These are phyloP conservation scores for Macroventuria anomochaeta DNA, from an alignment of 2,329 filamentous ascomycete species.

Conservation along the genomic window DNA sequence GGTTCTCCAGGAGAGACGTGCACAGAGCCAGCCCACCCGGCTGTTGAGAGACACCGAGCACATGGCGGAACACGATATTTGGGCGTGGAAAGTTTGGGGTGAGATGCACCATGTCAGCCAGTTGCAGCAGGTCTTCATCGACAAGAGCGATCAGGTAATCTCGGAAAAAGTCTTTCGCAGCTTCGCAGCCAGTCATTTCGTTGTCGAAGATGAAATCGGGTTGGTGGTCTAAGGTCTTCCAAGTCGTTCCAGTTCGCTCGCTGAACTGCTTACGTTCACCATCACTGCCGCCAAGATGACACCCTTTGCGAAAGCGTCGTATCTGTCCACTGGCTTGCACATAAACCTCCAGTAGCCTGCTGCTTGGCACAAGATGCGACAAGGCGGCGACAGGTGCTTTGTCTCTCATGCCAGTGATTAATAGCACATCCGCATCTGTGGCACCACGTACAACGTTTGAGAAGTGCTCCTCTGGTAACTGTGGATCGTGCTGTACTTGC, in stretches of 20 bases:
- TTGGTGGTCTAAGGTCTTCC: constrained; percentile 36
- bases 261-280: constrained; percentile 18
- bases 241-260: constrained; percentile 20
- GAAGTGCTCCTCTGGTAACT: constrained; percentile 54
- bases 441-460: constrained; percentile 51
- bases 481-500: constrained; percentile 54
- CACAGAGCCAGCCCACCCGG: constrained; percentile 60
- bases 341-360: constrained; percentile 61
- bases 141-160: constrained; percentile 55
- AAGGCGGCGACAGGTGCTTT: constrained; percentile 62
- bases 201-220: constrained; percentile 62
- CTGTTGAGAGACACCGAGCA: constrained; percentile 63
- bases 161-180: constrained; percentile 52
- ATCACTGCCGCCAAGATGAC: constrained; percentile 18
- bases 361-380: constrained; percentile 61
- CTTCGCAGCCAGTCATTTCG: constrained; percentile 51
- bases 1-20: constrained; percentile 56
- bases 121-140: constrained; percentile 53
- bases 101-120: constrained; percentile 59
- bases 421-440: constrained; percentile 57
- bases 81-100: constrained; percentile 59
- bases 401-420: constrained; percentile 70
- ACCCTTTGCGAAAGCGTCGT: constrained; percentile 48
- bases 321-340: constrained; percentile 53
- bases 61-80: constrained; percentile 63